Base-by-base conservation (phyloP, 2,329 filamentous ascomycete species). In the Neofusicoccum cordaticola region DNA sequence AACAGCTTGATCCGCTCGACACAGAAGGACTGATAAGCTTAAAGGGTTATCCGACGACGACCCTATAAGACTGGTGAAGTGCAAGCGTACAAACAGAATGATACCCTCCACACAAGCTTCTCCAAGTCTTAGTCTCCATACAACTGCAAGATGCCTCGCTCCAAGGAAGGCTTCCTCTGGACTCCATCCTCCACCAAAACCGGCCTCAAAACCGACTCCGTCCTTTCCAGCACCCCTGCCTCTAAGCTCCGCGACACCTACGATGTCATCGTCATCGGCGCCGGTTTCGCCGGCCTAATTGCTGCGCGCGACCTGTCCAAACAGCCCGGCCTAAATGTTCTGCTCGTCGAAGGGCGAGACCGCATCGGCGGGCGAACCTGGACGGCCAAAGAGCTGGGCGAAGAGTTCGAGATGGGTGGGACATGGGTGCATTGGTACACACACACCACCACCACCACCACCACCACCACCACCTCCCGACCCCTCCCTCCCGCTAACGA, bases 301-400 rank as follows among this genome's bases (percentile, higher is more conserved):
- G 73, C 74, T 12, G 71, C 72, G 9, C 70, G 75, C 50, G 74
- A 77, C 60, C 63, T 75, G 13, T 67, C 67, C 27, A 61, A 65
- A 31, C 27, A 45, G 9, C 65, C 66, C 74, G 77, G 78, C 0
- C 67, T 76, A 4, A 76, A 73, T 15, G 79, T 82, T 0, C 71
- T 84, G 1, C 73, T 84, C 1, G 63, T 84, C 0, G 82, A 84
- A 70, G 81, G 76, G 1, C 76, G 82, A 15, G 80, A 84, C 67
- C 73, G 82, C 0, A 80, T 84, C 56, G 82, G 82, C 15, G 81
- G 82, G 1, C 77, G 82, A 0, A 80, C 81, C 2, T 84, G 79
- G 78, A 79, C 78, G 0, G 77, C 79, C 15, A 77, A 81, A 37
- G 79, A 81, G 7, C 74, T 72, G 0, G 80, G 79, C 0, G 79